Base-by-base conservation (phyloP, 345 rosid species). In the Psidium guajava region DNA sequence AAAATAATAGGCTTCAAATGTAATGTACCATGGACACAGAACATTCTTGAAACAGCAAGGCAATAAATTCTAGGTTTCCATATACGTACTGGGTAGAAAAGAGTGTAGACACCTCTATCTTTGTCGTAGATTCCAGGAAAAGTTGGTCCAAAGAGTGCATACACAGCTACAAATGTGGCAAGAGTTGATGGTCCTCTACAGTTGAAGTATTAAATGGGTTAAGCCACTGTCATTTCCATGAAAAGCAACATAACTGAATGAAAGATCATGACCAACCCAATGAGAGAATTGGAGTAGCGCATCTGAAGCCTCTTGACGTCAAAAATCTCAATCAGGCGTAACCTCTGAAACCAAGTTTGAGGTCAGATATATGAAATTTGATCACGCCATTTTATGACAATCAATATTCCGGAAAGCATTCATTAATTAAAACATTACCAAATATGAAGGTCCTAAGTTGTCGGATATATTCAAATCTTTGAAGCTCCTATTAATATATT, bases 111-210 rank as follows among this genome's bases (percentile, higher is more conserved):
- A 86, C 98, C 93, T 91, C 96, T 93, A 40, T 96, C 95, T 88
- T 91, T 96, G 91, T 97, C 99, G 84, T 95, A 96, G 83, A 90
- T 90, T 74, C 98, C 99, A 75, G 99, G 98, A 90, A 94, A 97
- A 16, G 99, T 97, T 25, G 98, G 99, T 56, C 99, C 99, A 87
- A 97, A 97, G 80, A 95, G 93, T 59, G 96, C 94, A 88, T 94
- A 97, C 7, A 97, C 98, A 74, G 96, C 99, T 49, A 94, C 98
- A 93, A 97, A 97, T 40, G 99, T 97, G 28, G 98, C 99, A 84
- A 94, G 89, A 22, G 94, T 92, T 13, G 98, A 91, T 36, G 98
- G 95, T 58, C 99, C 98, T 77, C 99, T 97, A 84, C 28, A 85
- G 50, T 57, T 81, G 54, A 81, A 55, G 82, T 83, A 27, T 21